phyloP scores from a whole-genome alignment of 2,329 filamentous ascomycete species.

The Magnaporthiopsis incrustans region DNA sequence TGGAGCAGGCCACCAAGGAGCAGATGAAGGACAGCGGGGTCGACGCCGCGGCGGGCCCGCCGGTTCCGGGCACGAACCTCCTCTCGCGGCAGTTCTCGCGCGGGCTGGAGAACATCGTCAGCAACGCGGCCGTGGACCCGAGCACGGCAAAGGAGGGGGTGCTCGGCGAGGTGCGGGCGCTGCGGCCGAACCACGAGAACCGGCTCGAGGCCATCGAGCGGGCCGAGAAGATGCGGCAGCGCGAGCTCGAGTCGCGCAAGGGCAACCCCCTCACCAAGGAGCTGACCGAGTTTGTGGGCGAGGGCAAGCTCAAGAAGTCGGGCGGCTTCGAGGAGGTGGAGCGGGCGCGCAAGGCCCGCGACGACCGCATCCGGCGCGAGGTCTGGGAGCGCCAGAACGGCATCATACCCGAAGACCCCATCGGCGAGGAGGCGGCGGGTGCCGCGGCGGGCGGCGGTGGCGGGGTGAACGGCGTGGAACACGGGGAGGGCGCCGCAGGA shows the following conservation, averaged over 20 bases:
- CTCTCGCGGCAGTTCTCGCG: slow-evolving; percentile 42
- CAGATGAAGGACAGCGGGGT: slow-evolving; percentile 72
- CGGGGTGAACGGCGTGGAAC: not conserved
- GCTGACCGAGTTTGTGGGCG: slow-evolving; percentile 74
- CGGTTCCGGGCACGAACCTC: slow-evolving; percentile 28
- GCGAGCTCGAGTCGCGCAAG: slow-evolving; percentile 71
- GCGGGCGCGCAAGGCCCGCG: slow-evolving; percentile 67
- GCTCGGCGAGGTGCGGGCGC: slow-evolving; percentile 82
- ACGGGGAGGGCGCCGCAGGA: too few species aligned
- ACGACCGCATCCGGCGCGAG: slow-evolving; percentile 78
- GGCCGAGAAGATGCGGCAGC: slow-evolving; percentile 85
- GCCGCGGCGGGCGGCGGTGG: slow-evolving; percentile 10
- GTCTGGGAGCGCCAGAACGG: slow-evolving; percentile 63
- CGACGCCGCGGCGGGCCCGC: slow-evolving; percentile 38
- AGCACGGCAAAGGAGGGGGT: slow-evolving; percentile 82
- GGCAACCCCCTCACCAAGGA: slow-evolving; percentile 78
- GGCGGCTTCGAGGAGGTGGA: slow-evolving; percentile 94
- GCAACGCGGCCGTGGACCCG: slow-evolving; percentile 51
- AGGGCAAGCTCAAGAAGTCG: slow-evolving; percentile 90
- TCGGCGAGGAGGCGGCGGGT: slow-evolving; percentile 26
- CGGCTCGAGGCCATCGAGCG: slow-evolving; percentile 92
- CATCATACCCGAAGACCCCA: slow-evolving; percentile 33
- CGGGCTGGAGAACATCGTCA: slow-evolving; percentile 45
- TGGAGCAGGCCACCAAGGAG: slow-evolving; percentile 97
- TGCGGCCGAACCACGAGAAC: slow-evolving; percentile 91